Conservation (phyloP, 2,329 filamentous ascomycete species). For the Alternaria arbusti region DNA sequence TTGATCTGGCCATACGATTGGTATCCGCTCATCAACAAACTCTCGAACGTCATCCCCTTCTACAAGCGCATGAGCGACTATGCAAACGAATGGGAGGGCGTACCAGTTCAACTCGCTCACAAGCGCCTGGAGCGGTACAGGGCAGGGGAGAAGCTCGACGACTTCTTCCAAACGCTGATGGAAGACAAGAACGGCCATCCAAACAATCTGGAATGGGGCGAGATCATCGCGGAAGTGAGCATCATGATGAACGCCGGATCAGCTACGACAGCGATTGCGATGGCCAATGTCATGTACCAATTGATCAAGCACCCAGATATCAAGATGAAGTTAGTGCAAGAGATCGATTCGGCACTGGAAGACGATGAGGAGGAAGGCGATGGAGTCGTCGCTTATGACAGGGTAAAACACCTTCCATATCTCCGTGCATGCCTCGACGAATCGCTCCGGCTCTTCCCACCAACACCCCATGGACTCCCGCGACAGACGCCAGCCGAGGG, state of each 20-base stretch:
- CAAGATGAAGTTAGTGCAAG: slow-evolving; percentile 32
- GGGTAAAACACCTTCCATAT: slow-evolving; percentile 42
- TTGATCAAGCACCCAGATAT: slow-evolving; percentile 57
- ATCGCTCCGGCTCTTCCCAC: slow-evolving; percentile 54
- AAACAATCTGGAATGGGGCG: slow-evolving; percentile 62
- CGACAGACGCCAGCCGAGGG: slow-evolving; percentile 43
- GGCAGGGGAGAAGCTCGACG: slow-evolving; percentile 62
- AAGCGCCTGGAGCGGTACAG: slow-evolving; percentile 55
- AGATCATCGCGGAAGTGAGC: slow-evolving; percentile 63
- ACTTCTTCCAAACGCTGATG: slow-evolving; percentile 66
- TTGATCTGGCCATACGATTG: slow-evolving; percentile 60
- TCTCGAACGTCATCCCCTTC: slow-evolving; percentile 56
- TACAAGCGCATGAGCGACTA: slow-evolving; percentile 51
- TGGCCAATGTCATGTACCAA: slow-evolving; percentile 61
- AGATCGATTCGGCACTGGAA: slow-evolving; percentile 35
- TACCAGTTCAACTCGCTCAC: slow-evolving; percentile 56
- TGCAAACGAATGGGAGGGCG: slow-evolving; percentile 55
- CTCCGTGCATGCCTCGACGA: slow-evolving; percentile 54
- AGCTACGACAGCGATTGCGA: slow-evolving; percentile 60
- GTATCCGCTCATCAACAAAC: slow-evolving; percentile 57
- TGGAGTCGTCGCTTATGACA: slow-evolving; percentile 35
- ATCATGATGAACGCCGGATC: slow-evolving; percentile 61
- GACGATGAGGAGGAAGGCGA: slow-evolving; percentile 34
- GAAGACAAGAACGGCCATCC: slow-evolving; percentile 55
- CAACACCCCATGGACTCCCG: slow-evolving; percentile 50